These are phyloP conservation scores for Acanthamoeba culbertsoni DNA, from an alignment of 208 protist genomes.

Conservation along the genomic window DNA sequence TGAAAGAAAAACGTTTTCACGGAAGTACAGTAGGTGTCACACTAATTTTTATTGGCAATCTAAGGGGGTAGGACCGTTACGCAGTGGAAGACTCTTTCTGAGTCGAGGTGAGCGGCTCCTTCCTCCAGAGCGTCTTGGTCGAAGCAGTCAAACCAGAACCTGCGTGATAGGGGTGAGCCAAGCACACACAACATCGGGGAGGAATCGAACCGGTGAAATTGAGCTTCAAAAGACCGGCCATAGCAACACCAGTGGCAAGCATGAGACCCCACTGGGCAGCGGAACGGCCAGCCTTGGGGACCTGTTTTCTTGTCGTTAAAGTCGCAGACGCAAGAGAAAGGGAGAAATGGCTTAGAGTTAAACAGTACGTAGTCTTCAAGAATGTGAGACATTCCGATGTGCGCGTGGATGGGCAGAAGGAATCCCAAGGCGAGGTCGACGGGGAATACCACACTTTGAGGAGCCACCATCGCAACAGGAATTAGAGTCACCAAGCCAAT, in stretches of 20 bases:
- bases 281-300: neutral
- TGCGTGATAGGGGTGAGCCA: neutral
- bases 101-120: neutral
- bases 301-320: neutral
- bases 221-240: neutral
- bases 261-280: neutral
- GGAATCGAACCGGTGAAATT: neutral
- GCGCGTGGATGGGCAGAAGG: neutral
- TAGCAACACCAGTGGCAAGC: neutral
- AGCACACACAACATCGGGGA: neutral
- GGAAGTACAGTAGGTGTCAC: too few relatives aligned
- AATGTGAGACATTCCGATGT: neutral
- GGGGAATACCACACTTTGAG: neutral
- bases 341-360: neutral
- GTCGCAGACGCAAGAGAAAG: neutral
- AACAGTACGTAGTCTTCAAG: neutral
- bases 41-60: neutral
- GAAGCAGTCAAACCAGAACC: neutral
- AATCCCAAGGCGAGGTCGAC: neutral
- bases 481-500: neutral
- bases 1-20: neutral
- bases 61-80: neutral
- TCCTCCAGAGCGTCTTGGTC: neutral
- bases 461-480: neutral
- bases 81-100: neutral